Base-by-base conservation (phyloP, 2,329 filamentous ascomycete species). In the Trichoderma arundinaceum region DNA sequence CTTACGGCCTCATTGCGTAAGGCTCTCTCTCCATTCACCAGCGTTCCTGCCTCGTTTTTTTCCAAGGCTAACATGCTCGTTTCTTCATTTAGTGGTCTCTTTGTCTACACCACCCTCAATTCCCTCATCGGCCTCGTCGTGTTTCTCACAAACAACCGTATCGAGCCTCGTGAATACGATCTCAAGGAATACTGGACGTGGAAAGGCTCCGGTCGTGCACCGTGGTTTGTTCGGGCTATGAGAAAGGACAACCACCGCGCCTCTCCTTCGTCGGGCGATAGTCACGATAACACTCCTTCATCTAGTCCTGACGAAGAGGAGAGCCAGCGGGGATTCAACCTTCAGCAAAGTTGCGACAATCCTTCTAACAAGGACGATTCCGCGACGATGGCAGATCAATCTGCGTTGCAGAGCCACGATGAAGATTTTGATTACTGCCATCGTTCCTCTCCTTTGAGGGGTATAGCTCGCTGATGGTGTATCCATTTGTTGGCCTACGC, bases 1-100 rank as follows among this genome's bases (percentile, higher is more conserved):
- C 90, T 7, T 92, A 92, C 69, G 90, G 90, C 17, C 84, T 93
- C 33, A 91, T 92, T 70, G 90, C 86, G 85, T 87, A 75, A 79
- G 84, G 81, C 2, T n/a, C 10, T 7, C 17, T 1, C 9, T 2
- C 8, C 35, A n/a, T 10, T n/a, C 17, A 17, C 32, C n/a, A 38
- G 9, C 9, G 7, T 10, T n/a, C 8, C n/a, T 3, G 3, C 9
- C 6, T 58, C 13, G 10, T 0, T 15, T 32, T 15, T 12, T n/a
- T 10, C 8, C 4, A n/a, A 53, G 22, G 38, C 48, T 62, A 62
- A 52, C 28, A 9, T 22, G 15, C 35, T 48, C 12, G 28, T 19
- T 5, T 28, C 3, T 8, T n/a, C 7, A 1, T 1, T 6, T 65
- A 85, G 83, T 1, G 83, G 83, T 13, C 72, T 90, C 78, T 74